Conservation (phyloP, 331 rosid genomes). For the Arachis monticola region DNA sequence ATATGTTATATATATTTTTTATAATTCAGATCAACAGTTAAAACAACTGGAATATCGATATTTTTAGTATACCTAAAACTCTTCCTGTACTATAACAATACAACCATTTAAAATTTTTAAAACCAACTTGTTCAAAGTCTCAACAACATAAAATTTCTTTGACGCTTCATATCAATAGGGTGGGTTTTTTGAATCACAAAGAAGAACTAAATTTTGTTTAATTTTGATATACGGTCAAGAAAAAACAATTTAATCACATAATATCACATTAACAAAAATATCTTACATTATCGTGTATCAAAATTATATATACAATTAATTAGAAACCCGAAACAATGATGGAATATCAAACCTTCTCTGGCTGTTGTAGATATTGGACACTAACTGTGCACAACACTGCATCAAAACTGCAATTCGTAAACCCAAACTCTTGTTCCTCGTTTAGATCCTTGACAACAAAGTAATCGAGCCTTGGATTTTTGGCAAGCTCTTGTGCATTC, state of each 20-base stretch:
- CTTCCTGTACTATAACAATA: too few relatives aligned
- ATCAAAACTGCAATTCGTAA: conserved; percentile 64
- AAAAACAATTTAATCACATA: too few relatives aligned
- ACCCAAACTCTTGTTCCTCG: conserved; percentile 64
- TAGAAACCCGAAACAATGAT: too few relatives aligned
- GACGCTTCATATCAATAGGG: background rate
- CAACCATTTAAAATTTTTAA: background rate
- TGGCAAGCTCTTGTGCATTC: conserved; percentile 83
- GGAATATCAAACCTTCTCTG: conserved; percentile 70
- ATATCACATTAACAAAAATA: too few relatives aligned
- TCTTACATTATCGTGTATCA: too few relatives aligned
- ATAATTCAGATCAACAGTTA: too few relatives aligned
- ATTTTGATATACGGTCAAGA: too few relatives aligned
- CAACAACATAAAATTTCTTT: background rate
- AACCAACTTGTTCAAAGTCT: background rate
- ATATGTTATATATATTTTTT: too few relatives aligned
- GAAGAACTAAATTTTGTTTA: too few relatives aligned
- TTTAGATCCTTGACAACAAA: conserved; percentile 85
- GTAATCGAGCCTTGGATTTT: conserved; percentile 66
- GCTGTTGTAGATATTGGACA: conserved; percentile 94
- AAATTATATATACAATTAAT: too few relatives aligned
- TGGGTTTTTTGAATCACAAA: background rate
- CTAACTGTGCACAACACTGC: conserved; percentile 86
- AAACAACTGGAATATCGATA: too few relatives aligned
- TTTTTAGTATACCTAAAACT: too few relatives aligned